phyloP scores from a whole-genome alignment of 768 basidiomycete species.

The Dioszegia crocea region DNA sequence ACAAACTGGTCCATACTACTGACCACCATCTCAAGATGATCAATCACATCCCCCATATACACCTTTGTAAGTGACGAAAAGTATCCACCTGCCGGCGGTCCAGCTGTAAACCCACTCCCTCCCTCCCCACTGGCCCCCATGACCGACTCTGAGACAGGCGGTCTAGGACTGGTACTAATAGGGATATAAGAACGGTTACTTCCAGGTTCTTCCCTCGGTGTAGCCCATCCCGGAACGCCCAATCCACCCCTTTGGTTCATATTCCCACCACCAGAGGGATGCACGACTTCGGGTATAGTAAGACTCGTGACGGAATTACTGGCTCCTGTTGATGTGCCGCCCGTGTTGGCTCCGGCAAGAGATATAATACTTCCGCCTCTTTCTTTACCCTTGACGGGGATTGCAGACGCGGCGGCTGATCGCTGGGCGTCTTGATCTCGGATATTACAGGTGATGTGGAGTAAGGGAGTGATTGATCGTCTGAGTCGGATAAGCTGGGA shows the following conservation, averaged over 20 bases:
- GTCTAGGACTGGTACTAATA: neutral
- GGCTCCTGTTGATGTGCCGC: neutral
- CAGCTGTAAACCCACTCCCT: neutral
- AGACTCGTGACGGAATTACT: neutral
- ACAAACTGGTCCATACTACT: slow-evolving; percentile 44
- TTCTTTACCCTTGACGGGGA: slow-evolving; percentile 14
- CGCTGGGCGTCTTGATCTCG: slow-evolving; percentile 45
- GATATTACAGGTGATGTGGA: slow-evolving; percentile 42
- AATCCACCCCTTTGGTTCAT: neutral
- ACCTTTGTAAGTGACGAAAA: slow-evolving; percentile 43
- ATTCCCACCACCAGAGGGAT: neutral
- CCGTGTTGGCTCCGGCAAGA: neutral
- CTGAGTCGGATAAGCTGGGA: slow-evolving; percentile 48
- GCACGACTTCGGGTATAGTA: neutral
- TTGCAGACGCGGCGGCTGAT: slow-evolving; percentile 35
- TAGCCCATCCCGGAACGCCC: slow-evolving; percentile 8
- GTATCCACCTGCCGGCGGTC: slow-evolving; percentile 15
- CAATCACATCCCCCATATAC: slow-evolving; percentile 48
- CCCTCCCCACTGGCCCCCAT: neutral
- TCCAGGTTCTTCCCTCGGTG: slow-evolving; percentile 9
- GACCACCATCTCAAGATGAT: slow-evolving; percentile 46
- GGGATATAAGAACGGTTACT: neutral
- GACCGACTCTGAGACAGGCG: neutral
- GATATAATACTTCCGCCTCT: neutral
- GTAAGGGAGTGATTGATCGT: slow-evolving; percentile 40